Conservation (phyloP, 1,139 yeast genomes). For the Candida anutae region DNA sequence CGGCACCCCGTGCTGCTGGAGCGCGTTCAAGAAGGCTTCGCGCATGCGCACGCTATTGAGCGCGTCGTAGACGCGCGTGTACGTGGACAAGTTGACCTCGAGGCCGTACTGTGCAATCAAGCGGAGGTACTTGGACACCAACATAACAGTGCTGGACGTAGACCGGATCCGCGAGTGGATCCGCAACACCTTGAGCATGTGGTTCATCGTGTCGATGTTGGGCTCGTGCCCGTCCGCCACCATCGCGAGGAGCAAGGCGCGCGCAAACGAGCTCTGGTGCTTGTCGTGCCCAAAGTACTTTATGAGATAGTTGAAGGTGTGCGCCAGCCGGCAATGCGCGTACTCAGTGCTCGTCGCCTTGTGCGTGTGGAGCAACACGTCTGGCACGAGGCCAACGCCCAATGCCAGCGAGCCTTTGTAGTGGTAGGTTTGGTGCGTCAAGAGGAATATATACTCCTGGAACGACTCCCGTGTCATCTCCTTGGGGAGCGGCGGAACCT, state of each 20-base stretch:
- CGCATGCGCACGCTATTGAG: conserved; percentile 30
- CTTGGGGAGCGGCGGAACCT: conserved; percentile 28
- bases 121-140: conserved; percentile 24
- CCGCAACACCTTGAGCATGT: conserved; percentile 23
- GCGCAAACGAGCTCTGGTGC: conserved; percentile 36
- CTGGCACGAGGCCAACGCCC: conserved; percentile 30
- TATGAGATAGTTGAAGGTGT: conserved; percentile 35
- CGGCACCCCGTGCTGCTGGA: conserved; percentile 27
- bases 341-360: conserved; percentile 23
- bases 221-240: conserved; percentile 35
- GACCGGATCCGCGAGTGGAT: conserved; percentile 30
- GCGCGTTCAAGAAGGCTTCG: conserved; percentile 26
- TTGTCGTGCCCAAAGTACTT: conserved; percentile 36
- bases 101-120: conserved; percentile 20
- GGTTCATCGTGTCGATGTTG: conserved; percentile 34
- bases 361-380: conserved; percentile 34
- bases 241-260: conserved; percentile 36
- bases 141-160: conserved; percentile 22
- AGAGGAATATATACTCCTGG: conserved; percentile 27
- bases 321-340: conserved; percentile 24
- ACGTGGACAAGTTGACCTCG: conserved; percentile 29
- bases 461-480: conserved; percentile 24
- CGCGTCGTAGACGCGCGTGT: conserved; percentile 32
- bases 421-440: conserved; percentile 28
- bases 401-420: conserved; percentile 31